These are phyloP conservation scores for Cercis canadensis DNA, from an alignment of 306 rosid genomes.

Conservation along the genomic window DNA sequence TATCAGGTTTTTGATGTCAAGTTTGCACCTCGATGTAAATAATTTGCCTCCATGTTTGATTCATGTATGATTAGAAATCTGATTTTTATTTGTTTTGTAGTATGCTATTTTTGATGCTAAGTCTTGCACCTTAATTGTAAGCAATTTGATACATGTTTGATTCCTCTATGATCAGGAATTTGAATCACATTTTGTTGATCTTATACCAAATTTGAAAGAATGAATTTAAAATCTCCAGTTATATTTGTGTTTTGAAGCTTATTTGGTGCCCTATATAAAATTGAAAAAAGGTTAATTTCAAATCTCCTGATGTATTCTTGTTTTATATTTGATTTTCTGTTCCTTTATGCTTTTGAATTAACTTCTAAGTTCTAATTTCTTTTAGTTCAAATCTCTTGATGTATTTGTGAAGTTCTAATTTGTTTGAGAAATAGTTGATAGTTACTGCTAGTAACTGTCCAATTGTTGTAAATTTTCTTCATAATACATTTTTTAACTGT, in stretches of 20 bases:
- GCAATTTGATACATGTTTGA: constrained; percentile 6
- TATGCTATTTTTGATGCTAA: background rate
- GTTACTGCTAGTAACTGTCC: constrained; percentile 4
- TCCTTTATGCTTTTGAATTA: constrained; percentile 20
- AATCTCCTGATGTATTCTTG: background rate
- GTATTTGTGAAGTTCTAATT: too few species aligned
- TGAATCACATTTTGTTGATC: constrained; percentile 16
- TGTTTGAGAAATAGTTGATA: background rate
- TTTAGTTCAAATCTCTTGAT: too few species aligned
- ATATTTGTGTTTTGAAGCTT: constrained; percentile 11
- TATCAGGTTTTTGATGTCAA: background rate
- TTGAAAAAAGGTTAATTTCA: constrained; percentile 15
- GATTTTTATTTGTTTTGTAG: too few species aligned
- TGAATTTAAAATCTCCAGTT: background rate
- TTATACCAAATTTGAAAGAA: constrained; percentile 16
- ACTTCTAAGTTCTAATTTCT: background rate
- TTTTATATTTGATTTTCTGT: constrained; percentile 26
- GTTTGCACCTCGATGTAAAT: too few species aligned
- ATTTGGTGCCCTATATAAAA: constrained; percentile 8
- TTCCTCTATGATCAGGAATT: constrained; percentile 16
- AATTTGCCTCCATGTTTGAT: too few species aligned
- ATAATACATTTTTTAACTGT: background rate
- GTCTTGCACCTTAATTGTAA: constrained; percentile 16
- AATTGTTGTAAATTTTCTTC: constrained; percentile 31
- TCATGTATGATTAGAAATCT: too few species aligned